Percentiles rank a stretch among this genome's conserved stretches.
Conservation (phyloP, 768 basidiomycete genomes). For the Mycena rosella region DNA sequence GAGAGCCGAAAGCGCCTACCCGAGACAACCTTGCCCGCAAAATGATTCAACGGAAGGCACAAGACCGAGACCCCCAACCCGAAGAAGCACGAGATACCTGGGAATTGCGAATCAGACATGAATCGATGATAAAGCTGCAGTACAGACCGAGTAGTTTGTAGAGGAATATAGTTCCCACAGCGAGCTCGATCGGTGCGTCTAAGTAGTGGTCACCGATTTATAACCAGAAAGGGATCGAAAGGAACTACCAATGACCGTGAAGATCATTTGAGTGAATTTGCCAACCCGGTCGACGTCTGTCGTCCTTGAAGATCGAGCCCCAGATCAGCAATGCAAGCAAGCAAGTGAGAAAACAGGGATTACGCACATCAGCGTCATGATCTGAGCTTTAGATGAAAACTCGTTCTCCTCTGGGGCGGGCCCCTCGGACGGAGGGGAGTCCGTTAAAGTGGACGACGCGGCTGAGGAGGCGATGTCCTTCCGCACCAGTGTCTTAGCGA, state of each 20-base stretch:
- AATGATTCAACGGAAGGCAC: slow-evolving; percentile 84
- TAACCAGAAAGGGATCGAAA: background rate
- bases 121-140: slow-evolving; percentile 54
- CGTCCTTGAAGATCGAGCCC: background rate
- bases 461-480: slow-evolving; percentile 72
- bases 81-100: background rate
- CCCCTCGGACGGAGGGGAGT: background rate
- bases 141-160: slow-evolving; percentile 74
- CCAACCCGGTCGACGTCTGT: background rate
- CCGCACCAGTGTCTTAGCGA: slow-evolving; percentile 75
- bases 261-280: background rate
- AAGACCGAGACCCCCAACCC: slow-evolving; percentile 69
- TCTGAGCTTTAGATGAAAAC: slow-evolving; percentile 77
- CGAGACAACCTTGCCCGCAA: slow-evolving; percentile 83
- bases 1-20: slow-evolving; percentile 30
- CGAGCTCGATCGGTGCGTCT: slow-evolving; percentile 85
- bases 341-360: background rate
- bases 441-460: slow-evolving; percentile 6
- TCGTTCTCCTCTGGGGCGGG: slow-evolving; percentile 58
- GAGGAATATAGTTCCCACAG: slow-evolving; percentile 79
- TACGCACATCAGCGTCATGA: slow-evolving; percentile 78
- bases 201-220: background rate
- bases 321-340: background rate
- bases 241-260: background rate
- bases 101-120: slow-evolving; percentile 56